These are phyloP conservation scores for Trichoderma brevicompactum DNA, from an alignment of 2,329 filamentous ascomycete genomes.

Conservation along the genomic window DNA sequence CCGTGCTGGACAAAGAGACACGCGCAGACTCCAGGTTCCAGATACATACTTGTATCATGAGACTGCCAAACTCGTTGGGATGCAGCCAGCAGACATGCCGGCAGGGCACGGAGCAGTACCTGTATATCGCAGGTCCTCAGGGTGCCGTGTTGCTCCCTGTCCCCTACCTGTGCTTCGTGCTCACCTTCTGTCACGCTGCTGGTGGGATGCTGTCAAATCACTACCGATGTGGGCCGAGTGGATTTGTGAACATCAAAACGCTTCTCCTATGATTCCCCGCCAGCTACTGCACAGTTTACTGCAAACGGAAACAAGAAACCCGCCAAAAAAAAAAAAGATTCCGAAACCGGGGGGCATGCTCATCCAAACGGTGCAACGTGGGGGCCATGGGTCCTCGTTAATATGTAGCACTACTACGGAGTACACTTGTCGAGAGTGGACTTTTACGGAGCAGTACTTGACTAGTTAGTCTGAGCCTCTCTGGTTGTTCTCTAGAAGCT, in stretches of 20 bases:
- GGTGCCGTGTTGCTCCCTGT: background rate
- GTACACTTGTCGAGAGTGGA: background rate
- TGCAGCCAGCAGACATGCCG: background rate
- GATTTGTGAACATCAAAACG: background rate
- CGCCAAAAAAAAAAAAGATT: background rate
- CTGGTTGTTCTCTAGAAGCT: slow-evolving; percentile 8
- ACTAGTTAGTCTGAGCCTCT: slow-evolving; percentile 8
- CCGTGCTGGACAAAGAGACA: too few relatives aligned
- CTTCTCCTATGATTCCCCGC: slow-evolving; percentile 11
- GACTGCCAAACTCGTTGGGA: background rate
- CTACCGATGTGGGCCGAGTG: slow-evolving; percentile 21
- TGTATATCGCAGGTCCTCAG: slow-evolving; percentile 19
- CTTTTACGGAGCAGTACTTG: background rate
- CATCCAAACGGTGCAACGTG: slow-evolving; percentile 17
- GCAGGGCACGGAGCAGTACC: slow-evolving; percentile 14
- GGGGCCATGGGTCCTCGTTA: slow-evolving; percentile 16
- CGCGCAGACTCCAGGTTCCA: too few relatives aligned
- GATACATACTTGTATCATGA: too few relatives aligned
- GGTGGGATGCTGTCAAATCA: slow-evolving; percentile 25
- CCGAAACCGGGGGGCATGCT: slow-evolving; percentile 23
- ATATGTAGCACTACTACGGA: background rate
- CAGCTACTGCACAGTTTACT: slow-evolving; percentile 18
- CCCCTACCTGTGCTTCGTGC: background rate
- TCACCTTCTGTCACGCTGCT: background rate
- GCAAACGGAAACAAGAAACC: background rate